Evolutionary conservation across 2,329 filamentous ascomycete genomes (phyloP).

Genomic region (Ascochyta lentis): DNA sequence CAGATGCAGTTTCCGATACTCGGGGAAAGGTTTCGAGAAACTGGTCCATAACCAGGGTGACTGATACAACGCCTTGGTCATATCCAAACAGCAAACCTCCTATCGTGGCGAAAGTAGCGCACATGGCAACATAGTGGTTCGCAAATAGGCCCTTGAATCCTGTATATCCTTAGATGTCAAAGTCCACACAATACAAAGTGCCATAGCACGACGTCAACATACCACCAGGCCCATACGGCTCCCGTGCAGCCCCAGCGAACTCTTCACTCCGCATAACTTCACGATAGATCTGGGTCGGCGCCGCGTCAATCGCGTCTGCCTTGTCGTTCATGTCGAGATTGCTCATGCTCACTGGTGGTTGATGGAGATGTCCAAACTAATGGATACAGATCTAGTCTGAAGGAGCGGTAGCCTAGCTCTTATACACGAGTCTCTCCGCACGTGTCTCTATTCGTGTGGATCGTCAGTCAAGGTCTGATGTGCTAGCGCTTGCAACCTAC

Average conservation of each 20-base stretch:
- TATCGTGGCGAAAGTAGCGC: conserved; percentile 59
- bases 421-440: conserved; percentile 3
- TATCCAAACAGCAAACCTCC: conserved; percentile 61
- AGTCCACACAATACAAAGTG: background rate
- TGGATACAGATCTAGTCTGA: background rate
- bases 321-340: conserved; percentile 19
- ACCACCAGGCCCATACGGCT: conserved; percentile 44
- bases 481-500: background rate
- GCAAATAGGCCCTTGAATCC: conserved; percentile 57
- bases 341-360: conserved; percentile 7
- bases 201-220: conserved; percentile 11
- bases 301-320: conserved; percentile 26
- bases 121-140: conserved; percentile 59
- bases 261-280: conserved; percentile 22
- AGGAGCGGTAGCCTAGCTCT: background rate
- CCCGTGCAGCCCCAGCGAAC: conserved; percentile 21
- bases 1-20: conserved; percentile 50
- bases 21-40: conserved; percentile 56
- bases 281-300: conserved; percentile 29
- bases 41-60: conserved; percentile 61
- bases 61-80: conserved; percentile 55
- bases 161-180: conserved; percentile 14
- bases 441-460: background rate
- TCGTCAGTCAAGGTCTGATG: background rate
- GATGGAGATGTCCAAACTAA: conserved; percentile 5